These are phyloP conservation scores for Fusarium newnesense DNA, from an alignment of 2,329 filamentous ascomycete genomes.

Conservation along the genomic window DNA sequence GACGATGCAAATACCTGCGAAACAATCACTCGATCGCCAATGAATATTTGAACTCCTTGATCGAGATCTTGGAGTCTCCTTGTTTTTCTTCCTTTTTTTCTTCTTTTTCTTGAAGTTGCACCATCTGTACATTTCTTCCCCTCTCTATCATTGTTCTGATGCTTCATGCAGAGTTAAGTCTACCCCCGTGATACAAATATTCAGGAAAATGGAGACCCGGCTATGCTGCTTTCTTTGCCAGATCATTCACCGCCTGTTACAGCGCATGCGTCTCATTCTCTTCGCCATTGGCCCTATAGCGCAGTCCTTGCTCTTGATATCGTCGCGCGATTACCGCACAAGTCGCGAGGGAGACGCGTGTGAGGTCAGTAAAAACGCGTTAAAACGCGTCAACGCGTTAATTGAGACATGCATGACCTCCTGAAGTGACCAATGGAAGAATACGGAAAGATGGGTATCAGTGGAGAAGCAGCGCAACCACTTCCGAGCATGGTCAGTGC, in stretches of 20 bases:
- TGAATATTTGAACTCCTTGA: background rate
- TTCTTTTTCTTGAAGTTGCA: background rate
- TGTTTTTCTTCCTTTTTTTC: background rate
- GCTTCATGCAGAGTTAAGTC: background rate
- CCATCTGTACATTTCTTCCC: background rate
- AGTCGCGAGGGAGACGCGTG: slow-evolving; percentile 27
- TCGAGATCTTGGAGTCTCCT: background rate
- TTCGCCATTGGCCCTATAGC: slow-evolving; percentile 18
- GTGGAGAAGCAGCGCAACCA: slow-evolving; percentile 37
- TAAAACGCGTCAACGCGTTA: slow-evolving; percentile 27
- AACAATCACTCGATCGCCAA: slow-evolving; percentile 2
- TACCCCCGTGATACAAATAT: background rate
- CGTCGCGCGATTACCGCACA: slow-evolving; percentile 23
- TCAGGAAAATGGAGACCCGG: background rate
- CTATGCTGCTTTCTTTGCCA: background rate
- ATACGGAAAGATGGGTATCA: slow-evolving; percentile 6
- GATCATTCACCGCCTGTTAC: slow-evolving; percentile 12
- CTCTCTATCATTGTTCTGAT: background rate
- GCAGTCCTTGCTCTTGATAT: slow-evolving; percentile 10
- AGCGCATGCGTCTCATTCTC: slow-evolving; percentile 9
- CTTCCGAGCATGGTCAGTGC: slow-evolving; percentile 41
- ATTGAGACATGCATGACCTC: slow-evolving; percentile 21
- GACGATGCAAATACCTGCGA: slow-evolving; percentile 8
- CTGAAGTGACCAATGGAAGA: slow-evolving; percentile 24
- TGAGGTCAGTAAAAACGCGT: slow-evolving; percentile 21